These are phyloP conservation scores for Sclerotinia minor DNA, from an alignment of 2,329 filamentous ascomycete species.

Conservation along the genomic window DNA sequence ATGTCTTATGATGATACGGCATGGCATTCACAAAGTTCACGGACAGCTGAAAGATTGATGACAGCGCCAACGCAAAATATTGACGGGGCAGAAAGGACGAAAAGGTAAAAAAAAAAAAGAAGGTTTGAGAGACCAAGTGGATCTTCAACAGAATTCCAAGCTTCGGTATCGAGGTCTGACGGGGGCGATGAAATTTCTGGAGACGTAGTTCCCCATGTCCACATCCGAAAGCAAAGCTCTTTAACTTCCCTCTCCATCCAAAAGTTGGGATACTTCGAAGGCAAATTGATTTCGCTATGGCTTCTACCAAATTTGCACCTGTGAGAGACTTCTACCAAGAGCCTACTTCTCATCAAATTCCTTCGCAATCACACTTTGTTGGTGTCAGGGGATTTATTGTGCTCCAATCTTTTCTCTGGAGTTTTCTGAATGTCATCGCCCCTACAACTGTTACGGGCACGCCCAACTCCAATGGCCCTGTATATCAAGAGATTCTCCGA, in stretches of 20 bases:
- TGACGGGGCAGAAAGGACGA: not conserved
- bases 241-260: constrained; percentile 16
- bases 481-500: constrained; percentile 46
- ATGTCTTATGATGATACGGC: constrained; percentile 12
- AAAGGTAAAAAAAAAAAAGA: not conserved
- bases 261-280: not conserved
- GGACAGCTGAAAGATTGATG: not conserved
- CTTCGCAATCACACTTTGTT: constrained; percentile 37
- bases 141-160: constrained; percentile 3
- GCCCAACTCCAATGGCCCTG: constrained; percentile 42
- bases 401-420: constrained; percentile 47
- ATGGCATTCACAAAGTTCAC: not conserved
- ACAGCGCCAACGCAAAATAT: constrained; percentile 7
- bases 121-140: not conserved
- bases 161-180: not conserved
- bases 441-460: constrained; percentile 45
- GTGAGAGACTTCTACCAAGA: constrained; percentile 17
- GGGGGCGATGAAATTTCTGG: not conserved
- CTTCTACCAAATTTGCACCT: constrained; percentile 8
- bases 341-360: constrained; percentile 14
- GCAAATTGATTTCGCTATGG: constrained; percentile 1
- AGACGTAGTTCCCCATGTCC: constrained; percentile 2
- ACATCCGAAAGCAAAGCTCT: not conserved
- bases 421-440: constrained; percentile 49
- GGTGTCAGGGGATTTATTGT: constrained; percentile 49